Conservation (phyloP, 2,329 filamentous ascomycete species). For the Colletotrichum gloeosporioides region DNA sequence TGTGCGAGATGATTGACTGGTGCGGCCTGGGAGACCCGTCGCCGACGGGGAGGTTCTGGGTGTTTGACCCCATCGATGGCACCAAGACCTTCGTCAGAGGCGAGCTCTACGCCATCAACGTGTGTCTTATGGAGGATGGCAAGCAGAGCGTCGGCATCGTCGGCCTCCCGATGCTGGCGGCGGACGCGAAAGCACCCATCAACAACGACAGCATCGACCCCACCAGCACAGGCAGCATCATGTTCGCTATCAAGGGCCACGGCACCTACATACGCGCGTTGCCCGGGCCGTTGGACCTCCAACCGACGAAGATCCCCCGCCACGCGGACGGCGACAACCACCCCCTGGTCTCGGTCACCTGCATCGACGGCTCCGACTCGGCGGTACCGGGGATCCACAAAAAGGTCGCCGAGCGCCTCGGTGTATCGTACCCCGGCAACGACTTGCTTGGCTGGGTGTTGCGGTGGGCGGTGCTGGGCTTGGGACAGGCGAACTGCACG, state of each 20-base stretch:
- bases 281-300: conserved; percentile 24
- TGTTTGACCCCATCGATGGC: conserved; percentile 67
- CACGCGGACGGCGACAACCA: conserved; percentile 28
- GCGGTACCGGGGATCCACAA: conserved; percentile 53
- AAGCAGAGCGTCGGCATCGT: conserved; percentile 56
- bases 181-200: conserved; percentile 42
- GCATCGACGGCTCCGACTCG: conserved; percentile 50
- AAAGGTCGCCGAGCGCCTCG: conserved; percentile 46
- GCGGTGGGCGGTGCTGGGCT: conserved; percentile 57
- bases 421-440: conserved; percentile 48
- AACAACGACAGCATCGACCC: conserved; percentile 50
- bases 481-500: conserved; percentile 58
- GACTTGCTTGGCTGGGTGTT: conserved; percentile 64
- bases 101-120: conserved; percentile 63
- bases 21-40: conserved; percentile 47
- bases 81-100: conserved; percentile 61
- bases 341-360: conserved; percentile 52
- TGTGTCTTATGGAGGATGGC: conserved; percentile 56
- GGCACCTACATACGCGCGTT: conserved; percentile 55
- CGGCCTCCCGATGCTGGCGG: conserved; percentile 50
- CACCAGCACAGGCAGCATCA: conserved; percentile 49
- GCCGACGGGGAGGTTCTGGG: conserved; percentile 51
- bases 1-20: conserved; percentile 60
- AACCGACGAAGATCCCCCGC: conserved; percentile 33
- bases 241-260: conserved; percentile 53